Evolutionary conservation across 2,329 filamentous ascomycete genomes (phyloP).

Genomic region (Penicillium brevicompactum): DNA sequence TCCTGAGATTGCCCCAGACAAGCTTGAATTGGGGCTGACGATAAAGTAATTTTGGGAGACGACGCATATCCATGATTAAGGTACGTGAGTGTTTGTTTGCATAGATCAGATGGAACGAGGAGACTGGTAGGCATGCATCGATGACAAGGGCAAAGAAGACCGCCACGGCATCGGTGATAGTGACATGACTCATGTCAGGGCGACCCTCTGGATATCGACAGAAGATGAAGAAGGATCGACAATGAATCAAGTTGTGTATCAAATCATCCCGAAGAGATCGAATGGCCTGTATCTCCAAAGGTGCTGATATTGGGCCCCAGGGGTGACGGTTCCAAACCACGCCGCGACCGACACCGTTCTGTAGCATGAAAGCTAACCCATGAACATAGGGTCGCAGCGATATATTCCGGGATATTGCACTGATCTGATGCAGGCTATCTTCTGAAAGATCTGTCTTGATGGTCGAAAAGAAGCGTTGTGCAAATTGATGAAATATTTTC

Average conservation of each 20-base stretch:
- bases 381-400: constrained; percentile 19
- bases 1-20: constrained; percentile 24
- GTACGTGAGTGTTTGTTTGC: constrained; percentile 23
- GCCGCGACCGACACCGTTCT: constrained; percentile 23
- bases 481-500: constrained; percentile 28
- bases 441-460: constrained; percentile 25
- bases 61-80: constrained; percentile 29
- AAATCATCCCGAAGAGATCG: constrained; percentile 21
- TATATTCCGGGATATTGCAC: constrained; percentile 16
- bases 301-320: constrained; percentile 25
- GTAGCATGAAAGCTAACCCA: constrained; percentile 23
- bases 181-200: constrained; percentile 24
- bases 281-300: constrained; percentile 21
- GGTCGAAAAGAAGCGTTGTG: constrained; percentile 22
- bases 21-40: constrained; percentile 22
- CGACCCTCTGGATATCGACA: constrained; percentile 29
- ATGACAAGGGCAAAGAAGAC: constrained; percentile 26
- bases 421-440: constrained; percentile 21
- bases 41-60: constrained; percentile 27
- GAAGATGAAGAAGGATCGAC: constrained; percentile 28
- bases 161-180: constrained; percentile 24
- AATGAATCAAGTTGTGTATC: constrained; percentile 18
- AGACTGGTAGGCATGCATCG: constrained; percentile 19
- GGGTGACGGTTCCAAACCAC: constrained; percentile 24
- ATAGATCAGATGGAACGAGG: constrained; percentile 25